Base-by-base conservation (phyloP, 176 grass and related monocot species). In the Olyra latifolia region DNA sequence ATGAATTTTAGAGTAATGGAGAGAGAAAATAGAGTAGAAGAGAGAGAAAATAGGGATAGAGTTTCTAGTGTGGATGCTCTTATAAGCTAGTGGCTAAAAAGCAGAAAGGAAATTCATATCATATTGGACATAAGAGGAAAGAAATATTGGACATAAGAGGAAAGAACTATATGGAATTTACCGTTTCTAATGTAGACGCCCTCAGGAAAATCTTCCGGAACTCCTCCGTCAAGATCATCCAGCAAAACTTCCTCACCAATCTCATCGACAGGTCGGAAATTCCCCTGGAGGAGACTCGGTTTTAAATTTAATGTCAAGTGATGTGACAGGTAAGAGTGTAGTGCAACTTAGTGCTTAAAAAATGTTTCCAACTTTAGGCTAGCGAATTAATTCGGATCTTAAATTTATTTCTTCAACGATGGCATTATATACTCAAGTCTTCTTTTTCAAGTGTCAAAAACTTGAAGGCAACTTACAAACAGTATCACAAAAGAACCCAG, bases 131-230 rank as follows among this genome's bases (percentile, higher is more conserved):
- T 35, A 67, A 32, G 35, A 61, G 24, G 15, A 5, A 39, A 20
- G 41, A 75, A 14, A 15, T 27, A 39, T 41, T 72, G n/a, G 47
- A 32, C 12, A 66, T 35, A 67, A 32, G 35, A 61, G 24, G 15
- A 5, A 39, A 20, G 41, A 75, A 14, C 17, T 27, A 74, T 77
- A 5, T 7, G 27, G 38, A 71, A 5, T 23, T 66, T 38, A 83
- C 81, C 81, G 17, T 83, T 83, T 75, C 81, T 83, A 16, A 83
- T 80, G 59, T 83, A 83, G 49, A 52, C 49, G 32, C 81, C 72
- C 48, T 83, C 62, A 12, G 81, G 81, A 55, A 83, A 83, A 68
- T 76, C 81, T 67, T 22, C 19, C 0, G 62, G 81, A 16, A 83
- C 48, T 25, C 68, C 38, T 11, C 71, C 72, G 0, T 66, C 9